Percentiles rank a stretch among this genome's conserved stretches.
Evolutionary conservation across 2,329 filamentous ascomycete species (phyloP).

Genomic region (Lachnellula hyalina): DNA sequence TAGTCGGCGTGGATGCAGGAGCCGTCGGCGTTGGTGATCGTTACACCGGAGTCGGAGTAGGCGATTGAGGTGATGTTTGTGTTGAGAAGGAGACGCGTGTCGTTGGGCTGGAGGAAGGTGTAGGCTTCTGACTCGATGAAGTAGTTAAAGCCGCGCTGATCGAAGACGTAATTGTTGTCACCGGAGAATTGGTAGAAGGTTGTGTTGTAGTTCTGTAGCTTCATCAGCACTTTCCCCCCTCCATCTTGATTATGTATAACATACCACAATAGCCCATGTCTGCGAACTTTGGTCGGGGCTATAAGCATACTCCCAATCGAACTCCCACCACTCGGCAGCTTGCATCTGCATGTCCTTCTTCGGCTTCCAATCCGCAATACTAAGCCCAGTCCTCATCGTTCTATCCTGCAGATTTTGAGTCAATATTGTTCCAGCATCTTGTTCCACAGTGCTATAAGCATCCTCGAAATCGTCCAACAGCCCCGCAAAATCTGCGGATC

Average conservation of each 20-base stretch:
- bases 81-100: conserved; percentile 52
- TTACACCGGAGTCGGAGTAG: conserved; percentile 47
- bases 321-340: conserved; percentile 57
- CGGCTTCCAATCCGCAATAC: conserved; percentile 58
- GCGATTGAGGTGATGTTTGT: conserved; percentile 50
- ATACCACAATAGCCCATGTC: conserved; percentile 22
- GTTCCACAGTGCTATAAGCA: conserved; percentile 40
- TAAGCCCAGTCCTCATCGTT: conserved; percentile 53
- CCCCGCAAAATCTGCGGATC: conserved; percentile 44
- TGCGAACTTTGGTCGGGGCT: conserved; percentile 37
- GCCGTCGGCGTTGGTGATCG: conserved; percentile 45
- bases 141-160: conserved; percentile 55
- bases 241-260: not conserved
- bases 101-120: conserved; percentile 51
- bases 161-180: conserved; percentile 55
- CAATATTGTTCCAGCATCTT: conserved; percentile 53
- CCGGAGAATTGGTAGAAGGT: conserved; percentile 59
- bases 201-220: conserved; percentile 42
- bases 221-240: not conserved
- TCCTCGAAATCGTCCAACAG: conserved; percentile 47
- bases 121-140: conserved; percentile 53
- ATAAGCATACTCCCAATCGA: conserved; percentile 55
- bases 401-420: conserved; percentile 56
- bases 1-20: conserved; percentile 53
- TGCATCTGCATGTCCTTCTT: conserved; percentile 49